These are phyloP conservation scores for Saccharomycopsis amapae DNA, from an alignment of 805 yeast genomes.

Conservation along the genomic window DNA sequence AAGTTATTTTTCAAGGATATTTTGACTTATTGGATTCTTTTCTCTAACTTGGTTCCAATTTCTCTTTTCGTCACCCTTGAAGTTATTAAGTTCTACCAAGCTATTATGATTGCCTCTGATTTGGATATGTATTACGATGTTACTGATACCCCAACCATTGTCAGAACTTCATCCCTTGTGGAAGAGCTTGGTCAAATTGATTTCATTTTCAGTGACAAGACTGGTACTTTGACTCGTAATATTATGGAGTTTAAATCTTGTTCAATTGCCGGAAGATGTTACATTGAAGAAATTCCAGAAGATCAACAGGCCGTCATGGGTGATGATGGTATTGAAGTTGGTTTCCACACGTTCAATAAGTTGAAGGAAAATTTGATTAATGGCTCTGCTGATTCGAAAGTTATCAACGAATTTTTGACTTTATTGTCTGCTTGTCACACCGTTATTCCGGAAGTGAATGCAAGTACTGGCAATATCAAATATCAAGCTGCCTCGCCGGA, in stretches of 20 bases:
- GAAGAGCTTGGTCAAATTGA: slow-evolving; percentile 97
- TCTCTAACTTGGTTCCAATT: slow-evolving; percentile 95
- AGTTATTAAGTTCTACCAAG: slow-evolving; percentile 91
- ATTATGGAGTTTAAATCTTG: slow-evolving; percentile 95
- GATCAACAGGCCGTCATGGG: slow-evolving; percentile 63
- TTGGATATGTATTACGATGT: slow-evolving; percentile 84
- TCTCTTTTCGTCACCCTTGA: slow-evolving; percentile 95
- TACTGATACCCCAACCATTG: slow-evolving; percentile 90
- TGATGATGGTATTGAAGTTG: slow-evolving; percentile 75
- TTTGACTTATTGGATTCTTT: slow-evolving; percentile 91
- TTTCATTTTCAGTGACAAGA: slow-evolving; percentile 92
- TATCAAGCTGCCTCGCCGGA: slow-evolving; percentile 99
- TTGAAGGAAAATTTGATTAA: slow-evolving; percentile 41
- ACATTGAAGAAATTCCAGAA: slow-evolving; percentile 84
- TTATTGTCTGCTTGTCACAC: slow-evolving; percentile 92
- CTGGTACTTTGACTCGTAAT: slow-evolving; percentile 93
- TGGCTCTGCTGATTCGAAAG: slow-evolving; percentile 30
- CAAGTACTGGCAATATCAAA: slow-evolving; percentile 53
- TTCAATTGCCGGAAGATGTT: slow-evolving; percentile 87
- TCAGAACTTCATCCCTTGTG: slow-evolving; percentile 89
- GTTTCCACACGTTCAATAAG: slow-evolving; percentile 65
- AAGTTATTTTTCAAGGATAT: slow-evolving; percentile 78
- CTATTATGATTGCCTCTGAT: slow-evolving; percentile 87
- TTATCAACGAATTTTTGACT: slow-evolving; percentile 72
- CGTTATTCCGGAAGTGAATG: slow-evolving; percentile 83